Evolutionary conservation across 805 yeast species (phyloP), one percentile per base, ranked within the genome.

Genomic region (Saccharomycopsis oosterbeekiorum): DNA sequence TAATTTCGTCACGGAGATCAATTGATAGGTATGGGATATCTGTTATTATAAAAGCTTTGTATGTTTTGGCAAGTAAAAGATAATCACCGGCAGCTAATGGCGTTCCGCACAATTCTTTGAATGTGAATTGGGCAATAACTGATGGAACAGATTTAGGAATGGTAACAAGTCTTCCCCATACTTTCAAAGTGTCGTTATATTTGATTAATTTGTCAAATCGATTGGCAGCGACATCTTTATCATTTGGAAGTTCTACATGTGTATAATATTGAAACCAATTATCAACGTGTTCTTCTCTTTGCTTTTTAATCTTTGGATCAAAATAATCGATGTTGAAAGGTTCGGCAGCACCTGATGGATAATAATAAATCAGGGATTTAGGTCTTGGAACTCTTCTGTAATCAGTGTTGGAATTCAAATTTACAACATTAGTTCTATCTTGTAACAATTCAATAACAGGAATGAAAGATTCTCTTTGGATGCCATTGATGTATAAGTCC

Each of bases 11-110:
- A 65, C 97, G 80, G 56, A 83, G 86, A 66, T 86, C 80, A 12
- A 87, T 78, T 21, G 96, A 84, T 68, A 94, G 74, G 64, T 85
- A 85, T 11, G 99, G 99, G 53, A 94, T 91, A 70, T 94, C 98
- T 0, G 97, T 90, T 56, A 94, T 80, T n/a, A 94, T 84, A 66
- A 91, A 86, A 6, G 91, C 82, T 59, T 82, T 81, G 76, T 85
- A 94, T 14, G 84, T 75, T 4, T 81, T 78, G 11, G 97, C 96
- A 64, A 94, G 75, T 21, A 90, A 84, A 54, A 94, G 78, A 69
- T 94, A 94, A 72, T 94, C 99, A 10, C 97, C 98, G 0, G 98
- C 97, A 17, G 96, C 91, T 64, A 89, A 74, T 11, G 96, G 93
- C 64, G 79, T 75, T 0, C 96, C 97, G 71, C 98, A 94, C 40